Percentiles rank a stretch among this genome's conserved stretches.
Evolutionary conservation across 139 green algal genomes (phyloP).

Genomic region (Picochlorum sp.): DNA sequence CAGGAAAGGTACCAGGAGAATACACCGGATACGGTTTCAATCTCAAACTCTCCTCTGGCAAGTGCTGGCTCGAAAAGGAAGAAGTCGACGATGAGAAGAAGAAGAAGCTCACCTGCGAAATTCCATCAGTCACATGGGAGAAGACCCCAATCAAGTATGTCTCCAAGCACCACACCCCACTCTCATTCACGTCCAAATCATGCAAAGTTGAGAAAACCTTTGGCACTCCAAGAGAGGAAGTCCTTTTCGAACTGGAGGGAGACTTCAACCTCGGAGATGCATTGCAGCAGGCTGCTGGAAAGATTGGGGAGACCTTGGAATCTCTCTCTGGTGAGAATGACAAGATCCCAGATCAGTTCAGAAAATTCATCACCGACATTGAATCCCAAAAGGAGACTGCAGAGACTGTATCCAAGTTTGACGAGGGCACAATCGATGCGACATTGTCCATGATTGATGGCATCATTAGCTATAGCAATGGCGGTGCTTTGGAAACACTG

Average conservation of each 20-base stretch:
- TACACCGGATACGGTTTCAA: not conserved
- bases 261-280: not conserved
- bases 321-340: not conserved
- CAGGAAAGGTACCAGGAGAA: slow-evolving; percentile 13
- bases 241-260: slow-evolving; percentile 29
- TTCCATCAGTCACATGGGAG: slow-evolving; percentile 15
- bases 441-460: not conserved
- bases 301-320: not conserved
- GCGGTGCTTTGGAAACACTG: not conserved
- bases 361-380: not conserved
- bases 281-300: not conserved
- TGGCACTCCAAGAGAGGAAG: slow-evolving; percentile 17
- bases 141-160: slow-evolving; percentile 15
- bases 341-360: not conserved
- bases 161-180: slow-evolving; percentile 14
- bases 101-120: slow-evolving; percentile 17
- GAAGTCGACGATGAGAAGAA: not conserved
- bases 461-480: not conserved
- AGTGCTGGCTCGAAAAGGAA: not conserved
- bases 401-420: not conserved
- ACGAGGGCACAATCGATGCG: not conserved
- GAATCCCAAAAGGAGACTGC: not conserved
- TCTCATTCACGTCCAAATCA: slow-evolving; percentile 14
- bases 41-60: not conserved
- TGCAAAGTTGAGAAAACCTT: slow-evolving; percentile 28